phyloP scores from a whole-genome alignment of 116 monocot species.

The Trichopus zeylanicus region DNA sequence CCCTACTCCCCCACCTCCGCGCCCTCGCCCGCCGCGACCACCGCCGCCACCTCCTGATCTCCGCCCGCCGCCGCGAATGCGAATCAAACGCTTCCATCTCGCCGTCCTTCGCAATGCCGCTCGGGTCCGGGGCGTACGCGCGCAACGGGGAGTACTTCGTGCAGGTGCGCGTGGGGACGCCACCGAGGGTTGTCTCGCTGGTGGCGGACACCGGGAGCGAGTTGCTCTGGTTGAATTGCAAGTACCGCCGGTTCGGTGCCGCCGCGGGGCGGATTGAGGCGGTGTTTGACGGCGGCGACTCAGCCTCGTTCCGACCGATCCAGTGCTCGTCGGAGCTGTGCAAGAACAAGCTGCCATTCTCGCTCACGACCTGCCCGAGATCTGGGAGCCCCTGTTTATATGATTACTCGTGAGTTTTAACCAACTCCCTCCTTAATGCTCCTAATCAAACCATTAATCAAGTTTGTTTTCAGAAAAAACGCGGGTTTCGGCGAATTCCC shows the following conservation, averaged over 20 bases:
- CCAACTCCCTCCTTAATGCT: not conserved
- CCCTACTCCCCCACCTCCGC: too few relatives aligned
- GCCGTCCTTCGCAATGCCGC: slow-evolving; percentile 57
- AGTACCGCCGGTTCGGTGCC: not conserved
- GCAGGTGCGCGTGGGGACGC: slow-evolving; percentile 69
- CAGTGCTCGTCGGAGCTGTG: slow-evolving; percentile 56
- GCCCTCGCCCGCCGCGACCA: too few relatives aligned
- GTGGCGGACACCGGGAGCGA: slow-evolving; percentile 93
- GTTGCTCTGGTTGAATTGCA: slow-evolving; percentile 82
- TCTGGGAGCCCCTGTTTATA: slow-evolving; percentile 55
- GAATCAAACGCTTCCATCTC: not conserved
- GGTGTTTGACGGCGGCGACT: slow-evolving; percentile 10
- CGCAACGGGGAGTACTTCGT: slow-evolving; percentile 82
- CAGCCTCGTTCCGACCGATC: slow-evolving; percentile 50
- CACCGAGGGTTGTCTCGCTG: slow-evolving; percentile 51
- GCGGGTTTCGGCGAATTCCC: too few relatives aligned
- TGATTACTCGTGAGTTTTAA: slow-evolving; percentile 58
- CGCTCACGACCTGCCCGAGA: slow-evolving; percentile 46
- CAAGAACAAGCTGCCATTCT: slow-evolving; percentile 48
- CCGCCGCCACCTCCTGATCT: slow-evolving; percentile 18
- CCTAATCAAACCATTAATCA: too few relatives aligned
- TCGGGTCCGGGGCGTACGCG: slow-evolving; percentile 67
- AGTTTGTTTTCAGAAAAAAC: too few relatives aligned
- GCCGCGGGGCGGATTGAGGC: not conserved
- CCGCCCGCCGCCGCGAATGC: not conserved